Percentiles rank a stretch among this genome's conserved stretches.
Evolutionary conservation across 176 grass and related monocot genomes (phyloP).

Genomic region (Urochloa ruziziensis): DNA sequence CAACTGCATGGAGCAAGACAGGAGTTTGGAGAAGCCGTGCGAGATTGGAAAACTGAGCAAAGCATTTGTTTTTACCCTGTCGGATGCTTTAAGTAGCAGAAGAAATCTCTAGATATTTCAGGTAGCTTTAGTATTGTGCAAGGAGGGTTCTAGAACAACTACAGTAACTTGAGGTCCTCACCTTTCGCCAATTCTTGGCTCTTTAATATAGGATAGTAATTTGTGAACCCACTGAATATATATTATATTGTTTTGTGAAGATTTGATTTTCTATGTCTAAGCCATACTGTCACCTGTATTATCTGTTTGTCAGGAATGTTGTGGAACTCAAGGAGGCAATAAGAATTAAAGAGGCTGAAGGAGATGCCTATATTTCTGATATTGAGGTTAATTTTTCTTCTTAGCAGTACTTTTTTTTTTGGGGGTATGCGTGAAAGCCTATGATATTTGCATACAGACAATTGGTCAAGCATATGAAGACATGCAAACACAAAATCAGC

Average conservation of each 20-base stretch:
- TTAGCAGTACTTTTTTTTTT: conserved; percentile 9
- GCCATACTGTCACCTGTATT: not conserved
- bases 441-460: conserved; percentile 55
- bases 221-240: conserved; percentile 14
- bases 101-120: too few species aligned
- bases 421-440: conserved; percentile 20
- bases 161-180: too few species aligned
- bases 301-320: conserved; percentile 61
- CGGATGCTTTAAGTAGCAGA: too few species aligned
- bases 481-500: conserved; percentile 94
- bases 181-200: too few species aligned
- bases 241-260: conserved; percentile 5
- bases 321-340: conserved; percentile 83
- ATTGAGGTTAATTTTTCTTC: conserved; percentile 53
- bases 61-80: too few species aligned
- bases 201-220: too few species aligned
- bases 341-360: conserved; percentile 88
- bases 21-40: too few species aligned
- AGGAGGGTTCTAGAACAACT: too few species aligned
- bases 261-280: conserved; percentile 9
- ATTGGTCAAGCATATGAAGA: conserved; percentile 99
- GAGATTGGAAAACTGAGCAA: too few species aligned
- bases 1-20: too few species aligned
- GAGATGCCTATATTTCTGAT: conserved; percentile 85
- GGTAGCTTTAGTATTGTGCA: too few species aligned